Base-by-base conservation (phyloP, 371 early-diverging fungal genomes). In the Capniomyces stellatus region DNA sequence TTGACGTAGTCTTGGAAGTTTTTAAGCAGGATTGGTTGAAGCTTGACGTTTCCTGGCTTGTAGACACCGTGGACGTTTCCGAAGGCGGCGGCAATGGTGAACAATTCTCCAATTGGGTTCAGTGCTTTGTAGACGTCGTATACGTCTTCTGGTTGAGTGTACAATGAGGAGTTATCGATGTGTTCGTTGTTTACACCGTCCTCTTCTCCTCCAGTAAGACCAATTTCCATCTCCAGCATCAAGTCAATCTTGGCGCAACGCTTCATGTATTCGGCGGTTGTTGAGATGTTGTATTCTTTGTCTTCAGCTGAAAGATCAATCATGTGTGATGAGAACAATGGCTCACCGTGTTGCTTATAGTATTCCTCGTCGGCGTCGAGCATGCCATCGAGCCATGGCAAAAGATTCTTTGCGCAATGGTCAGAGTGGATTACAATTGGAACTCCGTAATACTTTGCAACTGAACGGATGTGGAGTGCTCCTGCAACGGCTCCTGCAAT, bases 351-450 rank as follows among this genome's bases (percentile, higher is more conserved):
- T 62, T 74, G 69, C 72, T 81, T 82, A 73, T 81, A 90, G 81
- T 90, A 87, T 52, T 71, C 79, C 64, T 89, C 89, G 65, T 90
- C 90, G 51, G 90, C 91, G 39, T 65, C 77, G 55, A 90, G 73
- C 91, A 90, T 90, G 55, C 84, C 91, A 60, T 90, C 91, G 68
- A 90, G 86, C 91, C 91, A 90, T 29, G 87, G 87, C 48, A 90
- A 73, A 54, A 90, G 82, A 77, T 88, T 87, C 75, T 84, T 83
- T 68, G 89, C 91, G 73, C 91, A 90, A 77, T 90, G 91, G 65
- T 90, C 91, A 60, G 85, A 82, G 80, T 90, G 91, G 56, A 88
- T 59, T 40, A 83, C 67, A 47, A 89, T 89, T 52, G 90, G 90
- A 57, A 89, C 75, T 56, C 89, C 91, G 57, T 90, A 90, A 48